Percentiles rank a stretch among this genome's conserved stretches.
These are phyloP conservation scores for Metarhizium guizhouense DNA, from an alignment of 2,329 filamentous ascomycete species.

Conservation along the genomic window DNA sequence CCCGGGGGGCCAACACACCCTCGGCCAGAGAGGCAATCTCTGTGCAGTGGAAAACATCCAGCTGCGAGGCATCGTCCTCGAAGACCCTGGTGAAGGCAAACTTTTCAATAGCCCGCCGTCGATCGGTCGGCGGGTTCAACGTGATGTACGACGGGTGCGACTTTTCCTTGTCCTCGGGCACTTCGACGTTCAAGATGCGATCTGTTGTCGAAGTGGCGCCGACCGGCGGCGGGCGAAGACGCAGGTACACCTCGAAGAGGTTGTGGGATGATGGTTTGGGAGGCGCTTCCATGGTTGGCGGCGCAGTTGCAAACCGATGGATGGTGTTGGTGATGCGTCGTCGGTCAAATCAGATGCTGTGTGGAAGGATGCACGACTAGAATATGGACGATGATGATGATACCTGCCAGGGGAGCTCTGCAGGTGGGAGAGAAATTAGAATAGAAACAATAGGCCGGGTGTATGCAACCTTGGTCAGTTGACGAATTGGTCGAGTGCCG, in stretches of 20 bases:
- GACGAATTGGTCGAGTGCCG: background rate
- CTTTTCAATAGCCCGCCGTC: conserved; percentile 81
- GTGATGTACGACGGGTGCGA: conserved; percentile 58
- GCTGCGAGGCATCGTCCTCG: conserved; percentile 73
- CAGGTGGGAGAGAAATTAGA: background rate
- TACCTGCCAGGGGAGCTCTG: background rate
- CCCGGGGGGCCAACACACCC: conserved; percentile 65
- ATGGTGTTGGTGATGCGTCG: background rate
- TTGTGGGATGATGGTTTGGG: conserved; percentile 28
- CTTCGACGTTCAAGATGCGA: conserved; percentile 73
- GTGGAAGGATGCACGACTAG: background rate
- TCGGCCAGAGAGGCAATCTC: conserved; percentile 68
- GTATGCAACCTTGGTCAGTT: background rate
- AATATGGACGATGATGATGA: background rate
- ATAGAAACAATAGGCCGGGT: background rate
- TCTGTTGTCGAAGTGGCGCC: conserved; percentile 35
- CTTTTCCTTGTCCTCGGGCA: conserved; percentile 28
- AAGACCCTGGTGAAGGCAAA: conserved; percentile 94
- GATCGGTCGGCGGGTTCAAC: conserved; percentile 72
- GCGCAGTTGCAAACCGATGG: background rate
- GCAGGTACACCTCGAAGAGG: conserved; percentile 87
- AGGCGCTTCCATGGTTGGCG: conserved; percentile 27
- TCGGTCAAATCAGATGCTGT: background rate
- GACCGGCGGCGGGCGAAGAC: conserved; percentile 60
- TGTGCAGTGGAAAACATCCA: conserved; percentile 78